Base-by-base conservation (phyloP, 371 early-diverging fungal species). In the Mortierella sp. region DNA sequence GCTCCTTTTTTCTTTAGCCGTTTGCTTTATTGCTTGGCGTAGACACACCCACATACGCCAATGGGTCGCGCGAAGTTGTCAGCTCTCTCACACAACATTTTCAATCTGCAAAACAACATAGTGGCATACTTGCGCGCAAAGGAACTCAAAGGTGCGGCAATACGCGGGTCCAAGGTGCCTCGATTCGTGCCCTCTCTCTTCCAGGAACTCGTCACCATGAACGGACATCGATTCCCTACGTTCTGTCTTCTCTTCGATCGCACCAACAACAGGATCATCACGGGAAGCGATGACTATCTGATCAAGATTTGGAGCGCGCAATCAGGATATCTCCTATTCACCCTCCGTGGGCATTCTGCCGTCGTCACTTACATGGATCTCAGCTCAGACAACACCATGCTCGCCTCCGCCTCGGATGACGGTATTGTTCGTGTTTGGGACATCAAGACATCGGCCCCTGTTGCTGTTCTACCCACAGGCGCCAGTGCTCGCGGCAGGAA, bases 281-380 rank as follows among this genome's bases (percentile, higher is more conserved):
- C 97, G 1, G 93, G 95, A 54, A 95, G 96, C 84, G 98, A 98
- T 82, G 98, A 98, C 82, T 93, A 92, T 50, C 87, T 97, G 28
- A 94, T 97, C 79, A 97, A 97, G 77, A 91, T 97, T 14, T 98
- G 97, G 97, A 95, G 96, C 83, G 92, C 96, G 13, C 89, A 92
- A 9, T 94, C 95, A 2, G 98, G 97, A 16, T 92, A 93, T 78
- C 90, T 97, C 13, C 91, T 98, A 26, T 91, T 96, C 76, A 95
- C 97, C 0, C 90, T 98, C 19, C 91, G 97, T 58, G 97, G 97
- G 10, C 98, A 97, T 77, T 90, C 92, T 55, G 93, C 93, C 55
- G 95, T 93, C 31, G 94, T 97, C 76, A 92, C 95, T 0, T 97
- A 96, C 77, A 92, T 97, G 76, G 92, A 95, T 1, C 90, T 97